Conservation (phyloP, 129 eudicot species). For the Flaveria brownii region DNA sequence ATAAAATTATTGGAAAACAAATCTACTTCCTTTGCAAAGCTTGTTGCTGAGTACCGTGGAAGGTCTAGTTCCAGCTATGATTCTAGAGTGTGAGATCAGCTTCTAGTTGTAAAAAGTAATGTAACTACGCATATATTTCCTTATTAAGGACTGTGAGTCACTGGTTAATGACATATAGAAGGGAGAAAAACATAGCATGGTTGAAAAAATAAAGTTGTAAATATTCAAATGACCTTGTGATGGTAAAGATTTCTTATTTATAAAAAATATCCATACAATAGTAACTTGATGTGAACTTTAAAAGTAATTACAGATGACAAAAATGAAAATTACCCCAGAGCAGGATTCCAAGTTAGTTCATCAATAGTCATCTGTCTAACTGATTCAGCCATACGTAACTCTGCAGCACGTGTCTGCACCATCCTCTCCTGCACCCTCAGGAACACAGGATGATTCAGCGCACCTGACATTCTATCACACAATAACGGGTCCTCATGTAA, state of each 20-base stretch:
- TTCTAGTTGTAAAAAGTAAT: background rate
- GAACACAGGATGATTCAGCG: slow-evolving; percentile 42
- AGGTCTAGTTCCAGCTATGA: slow-evolving; percentile 56
- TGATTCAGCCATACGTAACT: slow-evolving; percentile 38
- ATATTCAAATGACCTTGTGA: background rate
- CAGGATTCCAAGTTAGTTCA: slow-evolving; percentile 50
- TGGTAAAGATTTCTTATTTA: background rate
- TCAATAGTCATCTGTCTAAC: slow-evolving; percentile 42
- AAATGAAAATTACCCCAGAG: slow-evolving; percentile 27
- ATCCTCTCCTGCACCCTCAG: slow-evolving; percentile 49
- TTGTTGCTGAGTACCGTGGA: slow-evolving; percentile 78
- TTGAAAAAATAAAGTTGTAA: background rate
- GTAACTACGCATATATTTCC: background rate
- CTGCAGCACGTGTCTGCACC: slow-evolving; percentile 42
- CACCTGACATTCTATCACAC: slow-evolving; percentile 40
- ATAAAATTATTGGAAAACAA: slow-evolving; percentile 60
- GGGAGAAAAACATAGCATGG: slow-evolving; percentile 3
- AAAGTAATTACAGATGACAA: background rate
- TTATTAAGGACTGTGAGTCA: background rate
- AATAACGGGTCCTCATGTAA: slow-evolving; percentile 49
- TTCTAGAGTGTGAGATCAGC: slow-evolving; percentile 21
- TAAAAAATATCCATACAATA: background rate
- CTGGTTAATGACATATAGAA: background rate
- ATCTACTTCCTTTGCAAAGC: slow-evolving; percentile 71
- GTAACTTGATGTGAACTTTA: slow-evolving; percentile 15